These are phyloP conservation scores for Aristolochia contorta DNA, from an alignment of 164 flowering plant species.

Conservation along the genomic window DNA sequence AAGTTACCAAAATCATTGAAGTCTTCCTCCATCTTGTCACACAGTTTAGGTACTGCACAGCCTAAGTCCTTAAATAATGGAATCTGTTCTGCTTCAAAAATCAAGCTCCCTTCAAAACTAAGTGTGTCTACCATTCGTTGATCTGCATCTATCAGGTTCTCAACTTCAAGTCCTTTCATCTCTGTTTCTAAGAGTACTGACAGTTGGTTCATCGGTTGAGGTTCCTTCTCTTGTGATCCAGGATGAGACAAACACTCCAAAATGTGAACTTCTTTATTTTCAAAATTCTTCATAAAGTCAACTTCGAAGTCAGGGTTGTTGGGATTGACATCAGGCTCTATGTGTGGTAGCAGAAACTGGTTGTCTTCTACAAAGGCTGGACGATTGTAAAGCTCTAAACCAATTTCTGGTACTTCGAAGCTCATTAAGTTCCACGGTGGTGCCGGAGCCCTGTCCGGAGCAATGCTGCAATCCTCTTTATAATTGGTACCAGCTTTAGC, in stretches of 20 bases:
- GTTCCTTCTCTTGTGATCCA: constrained; percentile 19
- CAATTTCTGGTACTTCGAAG: constrained; percentile 57
- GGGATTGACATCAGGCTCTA: constrained; percentile 17
- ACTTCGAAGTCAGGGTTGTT: constrained; percentile 15
- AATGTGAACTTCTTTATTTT: constrained; percentile 25
- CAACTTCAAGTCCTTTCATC: constrained; percentile 19
- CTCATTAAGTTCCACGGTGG: constrained; percentile 25
- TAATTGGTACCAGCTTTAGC: constrained; percentile 17
- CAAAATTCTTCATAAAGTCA: constrained; percentile 31
- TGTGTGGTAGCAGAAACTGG: constrained; percentile 23
- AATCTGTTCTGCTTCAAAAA: constrained; percentile 46
- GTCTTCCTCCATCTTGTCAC: constrained; percentile 32
- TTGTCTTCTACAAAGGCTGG: constrained; percentile 24
- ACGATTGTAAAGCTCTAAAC: constrained; percentile 17
- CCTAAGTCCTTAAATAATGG: no score
- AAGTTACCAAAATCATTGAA: constrained; percentile 31
- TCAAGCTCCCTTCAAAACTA: constrained; percentile 48
- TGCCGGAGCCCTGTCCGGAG: constrained; percentile 15
- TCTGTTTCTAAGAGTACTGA: constrained; percentile 36
- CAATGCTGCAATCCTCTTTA: constrained; percentile 30
- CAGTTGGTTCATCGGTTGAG: constrained; percentile 18
- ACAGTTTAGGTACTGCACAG: constrained; percentile 22
- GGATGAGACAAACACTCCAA: constrained; percentile 25
- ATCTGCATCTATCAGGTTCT: constrained; percentile 10
- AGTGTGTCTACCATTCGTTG: constrained; percentile 14